Evolutionary conservation across 805 yeast species (phyloP).

Genomic region (Candida ponderosae): DNA sequence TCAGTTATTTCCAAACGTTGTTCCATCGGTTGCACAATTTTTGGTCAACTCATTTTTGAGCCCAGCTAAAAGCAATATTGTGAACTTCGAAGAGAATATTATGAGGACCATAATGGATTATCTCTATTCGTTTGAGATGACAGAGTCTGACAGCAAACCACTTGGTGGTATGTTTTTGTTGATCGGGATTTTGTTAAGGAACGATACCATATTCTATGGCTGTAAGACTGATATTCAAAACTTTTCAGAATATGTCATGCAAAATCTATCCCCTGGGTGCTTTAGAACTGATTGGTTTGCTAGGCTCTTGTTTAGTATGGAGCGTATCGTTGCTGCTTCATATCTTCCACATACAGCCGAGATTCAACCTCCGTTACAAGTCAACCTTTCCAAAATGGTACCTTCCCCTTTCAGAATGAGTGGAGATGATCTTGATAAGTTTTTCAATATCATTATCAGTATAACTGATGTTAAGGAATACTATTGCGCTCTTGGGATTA

Average conservation of each 20-base stretch:
- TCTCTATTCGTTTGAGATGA: slow-evolving; percentile 26
- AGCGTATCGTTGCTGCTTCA: slow-evolving; percentile 43
- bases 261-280: slow-evolving; percentile 27
- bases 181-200: slow-evolving; percentile 34
- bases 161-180: slow-evolving; percentile 35
- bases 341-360: slow-evolving; percentile 39
- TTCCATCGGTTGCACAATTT: slow-evolving; percentile 31
- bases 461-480: slow-evolving; percentile 33
- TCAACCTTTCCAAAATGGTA: slow-evolving; percentile 8
- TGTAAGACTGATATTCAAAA: slow-evolving; percentile 24
- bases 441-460: slow-evolving; percentile 38
- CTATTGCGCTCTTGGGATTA: slow-evolving; percentile 42
- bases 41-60: slow-evolving; percentile 26
- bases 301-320: slow-evolving; percentile 46
- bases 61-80: slow-evolving; percentile 23
- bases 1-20: slow-evolving; percentile 34
- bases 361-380: slow-evolving; percentile 16
- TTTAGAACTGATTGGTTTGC: slow-evolving; percentile 50
- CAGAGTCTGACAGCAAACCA: slow-evolving; percentile 16
- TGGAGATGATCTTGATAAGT: slow-evolving; percentile 14
- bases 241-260: slow-evolving; percentile 29
- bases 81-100: slow-evolving; percentile 27
- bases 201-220: slow-evolving; percentile 28
- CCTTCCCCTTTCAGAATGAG: slow-evolving; percentile 18
- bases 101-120: slow-evolving; percentile 28